Evolutionary conservation across 2,329 filamentous ascomycete species (phyloP).

Genomic region (Mollisia scopiformis): DNA sequence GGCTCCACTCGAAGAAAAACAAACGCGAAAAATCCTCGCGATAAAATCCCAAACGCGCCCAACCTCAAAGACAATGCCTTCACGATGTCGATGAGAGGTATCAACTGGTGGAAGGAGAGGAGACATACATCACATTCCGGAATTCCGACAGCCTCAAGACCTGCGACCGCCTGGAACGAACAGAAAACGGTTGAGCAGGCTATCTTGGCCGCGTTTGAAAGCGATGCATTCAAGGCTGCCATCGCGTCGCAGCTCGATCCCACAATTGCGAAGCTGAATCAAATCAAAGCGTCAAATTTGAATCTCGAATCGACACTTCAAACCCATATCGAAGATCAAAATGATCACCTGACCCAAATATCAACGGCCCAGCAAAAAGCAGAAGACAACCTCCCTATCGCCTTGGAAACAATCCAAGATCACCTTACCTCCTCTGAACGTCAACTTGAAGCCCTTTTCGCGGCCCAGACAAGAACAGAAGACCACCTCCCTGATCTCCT

Average conservation of each 20-base stretch:
- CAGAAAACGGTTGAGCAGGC: slow-evolving; percentile 26
- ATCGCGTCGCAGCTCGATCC: slow-evolving; percentile 27
- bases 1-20: slow-evolving; percentile 7
- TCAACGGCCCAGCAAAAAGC: too few species aligned
- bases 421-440: too few species aligned
- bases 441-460: too few species aligned
- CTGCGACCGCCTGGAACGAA: slow-evolving; percentile 18
- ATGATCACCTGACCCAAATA: slow-evolving; percentile 24
- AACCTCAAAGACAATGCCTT: background rate
- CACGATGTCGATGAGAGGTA: slow-evolving; percentile 20
- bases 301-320: slow-evolving; percentile 27
- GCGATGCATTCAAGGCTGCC: slow-evolving; percentile 25
- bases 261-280: slow-evolving; percentile 25
- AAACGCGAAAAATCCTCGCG: background rate
- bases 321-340: slow-evolving; percentile 19
- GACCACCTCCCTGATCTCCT: too few species aligned
- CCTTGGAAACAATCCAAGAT: too few species aligned
- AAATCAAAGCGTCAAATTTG: slow-evolving; percentile 24
- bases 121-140: slow-evolving; percentile 20
- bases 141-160: slow-evolving; percentile 10
- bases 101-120: slow-evolving; percentile 27
- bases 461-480: too few species aligned
- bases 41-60: slow-evolving; percentile 1
- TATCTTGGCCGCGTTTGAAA: slow-evolving; percentile 24
- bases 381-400: too few species aligned